phyloP scores from a whole-genome alignment of 1,284 basidiomycete genomes.

The Pseudozyma pruni region DNA sequence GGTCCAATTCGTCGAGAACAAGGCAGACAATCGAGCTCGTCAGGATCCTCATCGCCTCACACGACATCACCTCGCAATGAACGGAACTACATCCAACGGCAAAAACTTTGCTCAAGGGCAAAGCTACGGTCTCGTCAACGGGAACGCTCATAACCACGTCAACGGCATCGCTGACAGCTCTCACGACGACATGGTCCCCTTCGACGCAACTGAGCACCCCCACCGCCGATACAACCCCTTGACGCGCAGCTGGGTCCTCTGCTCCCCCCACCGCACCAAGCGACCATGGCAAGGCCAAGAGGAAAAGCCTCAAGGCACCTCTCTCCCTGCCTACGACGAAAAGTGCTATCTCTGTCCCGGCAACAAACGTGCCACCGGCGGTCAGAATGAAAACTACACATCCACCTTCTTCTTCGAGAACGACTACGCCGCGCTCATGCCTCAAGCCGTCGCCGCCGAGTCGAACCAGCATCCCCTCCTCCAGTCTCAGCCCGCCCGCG shows the following conservation, averaged over 20 bases:
- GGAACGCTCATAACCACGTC: no score
- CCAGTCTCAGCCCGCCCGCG: slow-evolving; percentile 78
- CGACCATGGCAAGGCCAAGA: slow-evolving; percentile 67
- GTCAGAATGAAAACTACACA: slow-evolving; percentile 77
- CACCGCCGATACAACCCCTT: slow-evolving; percentile 66
- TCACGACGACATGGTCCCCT: slow-evolving; percentile 23
- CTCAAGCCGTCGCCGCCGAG: slow-evolving; percentile 64
- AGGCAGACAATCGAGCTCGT: no score
- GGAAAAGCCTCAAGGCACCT: slow-evolving; percentile 41
- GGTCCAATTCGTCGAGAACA: no score
- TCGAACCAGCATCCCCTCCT: slow-evolving; percentile 71
- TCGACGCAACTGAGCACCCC: slow-evolving; percentile 62
- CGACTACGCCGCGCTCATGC: slow-evolving; percentile 85
- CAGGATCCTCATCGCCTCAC: neutral
- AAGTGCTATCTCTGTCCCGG: slow-evolving; percentile 91
- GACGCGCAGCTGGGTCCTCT: slow-evolving; percentile 60
- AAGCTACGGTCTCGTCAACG: slow-evolving; percentile 4
- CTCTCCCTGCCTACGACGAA: slow-evolving; percentile 76
- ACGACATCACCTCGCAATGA: slow-evolving; percentile 14
- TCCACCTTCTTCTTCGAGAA: slow-evolving; percentile 81
- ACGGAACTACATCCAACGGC: slow-evolving; percentile 12
- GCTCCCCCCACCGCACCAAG: slow-evolving; percentile 66
- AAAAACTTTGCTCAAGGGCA: no score
- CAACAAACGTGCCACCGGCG: slow-evolving; percentile 81
- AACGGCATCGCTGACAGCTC: neutral